Evolutionary conservation across 768 basidiomycete species (phyloP).

Genomic region (Kwoniella sp.): DNA sequence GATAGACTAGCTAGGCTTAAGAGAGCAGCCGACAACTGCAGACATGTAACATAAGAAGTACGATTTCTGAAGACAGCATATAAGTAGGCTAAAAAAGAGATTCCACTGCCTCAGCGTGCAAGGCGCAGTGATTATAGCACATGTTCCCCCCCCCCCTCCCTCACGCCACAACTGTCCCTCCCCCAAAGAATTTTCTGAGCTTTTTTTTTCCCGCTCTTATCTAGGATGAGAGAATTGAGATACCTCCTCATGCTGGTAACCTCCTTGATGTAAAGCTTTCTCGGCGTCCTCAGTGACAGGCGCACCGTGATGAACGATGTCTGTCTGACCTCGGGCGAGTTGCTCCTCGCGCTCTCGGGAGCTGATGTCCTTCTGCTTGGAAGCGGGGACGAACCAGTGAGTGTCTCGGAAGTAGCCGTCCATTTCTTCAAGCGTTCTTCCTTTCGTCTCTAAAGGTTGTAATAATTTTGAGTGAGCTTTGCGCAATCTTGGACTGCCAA

Average conservation of each 20-base stretch:
- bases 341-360: slow-evolving; percentile 25
- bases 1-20: too few relatives aligned
- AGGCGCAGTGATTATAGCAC: too few relatives aligned
- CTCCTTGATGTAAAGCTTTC: slow-evolving; percentile 5
- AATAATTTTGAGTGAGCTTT: not conserved
- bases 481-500: not conserved
- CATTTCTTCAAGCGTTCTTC: slow-evolving; percentile 46
- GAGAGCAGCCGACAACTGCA: too few relatives aligned
- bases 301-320: not conserved
- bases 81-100: too few relatives aligned
- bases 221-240: not conserved
- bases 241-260: slow-evolving; percentile 8
- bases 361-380: slow-evolving; percentile 21
- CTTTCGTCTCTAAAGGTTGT: not conserved
- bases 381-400: slow-evolving; percentile 40
- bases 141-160: too few relatives aligned
- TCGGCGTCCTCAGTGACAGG: slow-evolving; percentile 1
- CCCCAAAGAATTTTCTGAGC: too few relatives aligned
- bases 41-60: too few relatives aligned
- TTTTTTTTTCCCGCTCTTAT: too few relatives aligned
- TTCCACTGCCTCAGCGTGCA: too few relatives aligned
- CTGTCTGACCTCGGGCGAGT: slow-evolving; percentile 25
- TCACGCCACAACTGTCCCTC: too few relatives aligned
- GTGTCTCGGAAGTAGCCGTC: slow-evolving; percentile 35
- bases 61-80: too few relatives aligned